phyloP scores from a whole-genome alignment of 1,139 yeast genomes.

The Candida sp. region DNA sequence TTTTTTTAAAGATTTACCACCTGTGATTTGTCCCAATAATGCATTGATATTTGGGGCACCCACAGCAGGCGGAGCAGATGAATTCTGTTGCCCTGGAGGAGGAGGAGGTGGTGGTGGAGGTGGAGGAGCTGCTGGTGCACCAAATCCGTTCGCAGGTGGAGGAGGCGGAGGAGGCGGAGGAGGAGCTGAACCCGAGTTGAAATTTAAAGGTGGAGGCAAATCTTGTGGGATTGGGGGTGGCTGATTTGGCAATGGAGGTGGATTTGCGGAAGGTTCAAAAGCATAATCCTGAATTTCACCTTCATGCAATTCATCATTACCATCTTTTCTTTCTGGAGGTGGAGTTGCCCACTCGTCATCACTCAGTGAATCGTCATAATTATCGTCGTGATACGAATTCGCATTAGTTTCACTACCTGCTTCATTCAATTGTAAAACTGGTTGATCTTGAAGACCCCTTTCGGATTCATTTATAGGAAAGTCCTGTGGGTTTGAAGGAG shows the following conservation, averaged over 20 bases:
- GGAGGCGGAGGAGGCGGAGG: constrained; percentile 15
- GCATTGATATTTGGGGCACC: constrained; percentile 42
- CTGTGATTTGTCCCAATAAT: constrained; percentile 54
- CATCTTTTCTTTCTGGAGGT: constrained; percentile 4
- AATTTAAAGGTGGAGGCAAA: not conserved
- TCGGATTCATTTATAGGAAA: not conserved
- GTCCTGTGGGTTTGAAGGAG: not conserved
- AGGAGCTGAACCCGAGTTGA: constrained; percentile 1
- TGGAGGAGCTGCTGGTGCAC: constrained; percentile 28
- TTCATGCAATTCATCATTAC: not conserved
- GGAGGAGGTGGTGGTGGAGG: constrained; percentile 33
- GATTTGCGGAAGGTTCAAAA: constrained; percentile 14
- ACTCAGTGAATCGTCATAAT: constrained; percentile 10
- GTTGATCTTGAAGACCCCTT: not conserved
- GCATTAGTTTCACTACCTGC: not conserved
- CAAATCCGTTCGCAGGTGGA: constrained; percentile 7
- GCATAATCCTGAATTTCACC: constrained; percentile 9
- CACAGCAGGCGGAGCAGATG: constrained; percentile 12
- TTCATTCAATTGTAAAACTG: not conserved
- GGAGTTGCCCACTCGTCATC: constrained; percentile 5
- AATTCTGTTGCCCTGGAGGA: constrained; percentile 21
- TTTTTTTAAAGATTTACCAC: constrained; percentile 46
- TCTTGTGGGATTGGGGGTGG: constrained; percentile 13
- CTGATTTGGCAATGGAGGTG: constrained; percentile 15
- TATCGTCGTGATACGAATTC: constrained; percentile 4